These are phyloP conservation scores for Rubia yunnanensis DNA, from an alignment of 257 asterid species.

Conservation along the genomic window DNA sequence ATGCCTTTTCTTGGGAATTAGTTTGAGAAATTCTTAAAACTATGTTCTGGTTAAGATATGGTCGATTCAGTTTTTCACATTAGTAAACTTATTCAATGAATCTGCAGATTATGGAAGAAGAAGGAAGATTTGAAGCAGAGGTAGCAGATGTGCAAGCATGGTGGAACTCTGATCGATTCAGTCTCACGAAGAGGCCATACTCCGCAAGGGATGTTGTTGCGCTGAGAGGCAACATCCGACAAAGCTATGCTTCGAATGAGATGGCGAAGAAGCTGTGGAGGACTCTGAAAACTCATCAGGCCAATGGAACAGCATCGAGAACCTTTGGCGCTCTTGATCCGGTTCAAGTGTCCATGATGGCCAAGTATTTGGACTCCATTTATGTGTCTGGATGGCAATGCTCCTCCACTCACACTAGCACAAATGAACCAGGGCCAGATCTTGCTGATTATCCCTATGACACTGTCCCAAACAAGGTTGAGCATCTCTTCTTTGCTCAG, in stretches of 20 bases:
- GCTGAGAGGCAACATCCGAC: slow-evolving; percentile 72
- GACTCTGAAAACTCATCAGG: slow-evolving; percentile 80
- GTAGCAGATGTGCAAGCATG: slow-evolving; percentile 91
- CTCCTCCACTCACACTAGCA: slow-evolving; percentile 90
- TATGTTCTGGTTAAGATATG: too few relatives aligned
- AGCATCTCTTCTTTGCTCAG: slow-evolving; percentile 85
- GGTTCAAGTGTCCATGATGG: slow-evolving; percentile 98
- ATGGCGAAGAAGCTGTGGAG: slow-evolving; percentile 94
- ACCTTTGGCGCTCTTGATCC: slow-evolving; percentile 97
- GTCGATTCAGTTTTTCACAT: too few relatives aligned
- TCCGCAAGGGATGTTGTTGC: slow-evolving; percentile 89
- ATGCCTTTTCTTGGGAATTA: too few relatives aligned
- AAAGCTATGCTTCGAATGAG: slow-evolving; percentile 69
- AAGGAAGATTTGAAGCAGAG: slow-evolving; percentile 75
- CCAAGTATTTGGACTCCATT: slow-evolving; percentile 73
- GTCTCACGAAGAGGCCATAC: slow-evolving; percentile 76
- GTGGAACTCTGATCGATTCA: slow-evolving; percentile 94
- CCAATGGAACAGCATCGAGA: slow-evolving; percentile 79
- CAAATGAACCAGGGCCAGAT: slow-evolving; percentile 97
- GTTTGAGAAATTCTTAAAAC: too few relatives aligned
- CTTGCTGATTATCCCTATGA: slow-evolving; percentile 96
- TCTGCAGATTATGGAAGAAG: slow-evolving; percentile 86
- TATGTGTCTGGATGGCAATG: slow-evolving; percentile 99
- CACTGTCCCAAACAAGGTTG: slow-evolving; percentile 96
- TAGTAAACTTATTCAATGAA: too few relatives aligned